A percentile compares a stretch with the other conserved stretches of the same genome.
Evolutionary conservation across 345 rosid species (phyloP).

Genomic region (Syzygium aromaticum): DNA sequence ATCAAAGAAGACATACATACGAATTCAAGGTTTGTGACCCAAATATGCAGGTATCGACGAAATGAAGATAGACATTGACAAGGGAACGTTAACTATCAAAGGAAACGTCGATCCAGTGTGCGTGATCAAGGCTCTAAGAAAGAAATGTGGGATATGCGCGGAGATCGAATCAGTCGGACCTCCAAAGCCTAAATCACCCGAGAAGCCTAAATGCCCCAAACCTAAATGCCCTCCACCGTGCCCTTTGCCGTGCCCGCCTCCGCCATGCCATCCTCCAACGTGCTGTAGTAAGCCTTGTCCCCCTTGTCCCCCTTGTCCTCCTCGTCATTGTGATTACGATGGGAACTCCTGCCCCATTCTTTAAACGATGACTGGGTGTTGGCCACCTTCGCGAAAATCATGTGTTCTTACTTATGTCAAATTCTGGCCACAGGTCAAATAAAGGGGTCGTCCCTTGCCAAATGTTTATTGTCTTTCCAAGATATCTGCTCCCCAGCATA

Average conservation of each 20-base stretch:
- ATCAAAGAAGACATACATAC: not conserved
- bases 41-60: not conserved
- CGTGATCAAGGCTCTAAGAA: not conserved
- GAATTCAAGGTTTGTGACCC: not conserved
- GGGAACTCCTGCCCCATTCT: not conserved
- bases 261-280: not conserved
- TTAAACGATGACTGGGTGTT: not conserved
- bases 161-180: not conserved
- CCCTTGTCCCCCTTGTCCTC: not conserved
- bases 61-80: not conserved
- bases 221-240: not conserved
- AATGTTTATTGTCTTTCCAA: not conserved
- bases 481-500: not conserved
- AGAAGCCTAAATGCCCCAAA: not conserved
- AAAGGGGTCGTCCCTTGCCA: not conserved
- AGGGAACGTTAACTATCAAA: conserved; percentile 1
- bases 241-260: not conserved
- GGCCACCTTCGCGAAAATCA: not conserved
- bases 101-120: conserved; percentile 4
- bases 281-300: not conserved
- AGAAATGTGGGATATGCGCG: not conserved
- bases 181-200: not conserved
- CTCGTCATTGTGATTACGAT: not conserved
- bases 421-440: not conserved
- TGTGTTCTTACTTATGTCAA: not conserved